Evolutionary conservation across 108 stramenopile species (phyloP).

Genomic region (Cyclotella atomus): DNA sequence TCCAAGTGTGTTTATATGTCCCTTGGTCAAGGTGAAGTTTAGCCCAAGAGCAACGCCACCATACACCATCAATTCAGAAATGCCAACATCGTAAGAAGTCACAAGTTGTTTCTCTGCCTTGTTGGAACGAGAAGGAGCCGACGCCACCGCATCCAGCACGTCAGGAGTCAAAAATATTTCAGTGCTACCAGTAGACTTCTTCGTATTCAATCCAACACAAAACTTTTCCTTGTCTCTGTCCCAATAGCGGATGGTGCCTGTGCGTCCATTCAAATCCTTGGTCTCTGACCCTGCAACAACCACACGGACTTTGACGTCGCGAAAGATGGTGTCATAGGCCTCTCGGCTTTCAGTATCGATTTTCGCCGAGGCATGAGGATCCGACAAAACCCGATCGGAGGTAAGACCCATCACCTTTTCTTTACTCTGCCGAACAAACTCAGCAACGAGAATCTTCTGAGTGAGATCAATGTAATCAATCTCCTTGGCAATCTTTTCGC

Average conservation of each 20-base stretch:
- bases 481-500: conserved; percentile 20
- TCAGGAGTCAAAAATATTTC: conserved; percentile 26
- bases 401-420: conserved; percentile 22
- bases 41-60: conserved; percentile 27
- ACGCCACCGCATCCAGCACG: conserved; percentile 13
- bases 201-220: conserved; percentile 47
- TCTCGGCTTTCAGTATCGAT: conserved; percentile 13
- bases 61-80: conserved; percentile 14
- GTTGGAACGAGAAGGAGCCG: conserved; percentile 6
- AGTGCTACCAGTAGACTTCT: conserved; percentile 21
- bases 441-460: conserved; percentile 30
- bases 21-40: conserved; percentile 12
- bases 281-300: conserved; percentile 40
- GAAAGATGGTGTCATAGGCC: conserved; percentile 24
- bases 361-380: conserved; percentile 16
- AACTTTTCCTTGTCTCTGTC: conserved; percentile 37
- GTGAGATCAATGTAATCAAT: conserved; percentile 34
- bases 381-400: conserved; percentile 14
- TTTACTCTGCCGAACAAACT: conserved; percentile 44
- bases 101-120: conserved; percentile 16
- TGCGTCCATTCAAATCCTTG: conserved; percentile 44
- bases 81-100: conserved; percentile 5
- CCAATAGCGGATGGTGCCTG: conserved; percentile 44
- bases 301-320: conserved; percentile 33
- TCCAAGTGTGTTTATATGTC: conserved; percentile 17